phyloP scores from a whole-genome alignment of 2,329 filamentous ascomycete genomes.

The Grosmannia clavigera region DNA sequence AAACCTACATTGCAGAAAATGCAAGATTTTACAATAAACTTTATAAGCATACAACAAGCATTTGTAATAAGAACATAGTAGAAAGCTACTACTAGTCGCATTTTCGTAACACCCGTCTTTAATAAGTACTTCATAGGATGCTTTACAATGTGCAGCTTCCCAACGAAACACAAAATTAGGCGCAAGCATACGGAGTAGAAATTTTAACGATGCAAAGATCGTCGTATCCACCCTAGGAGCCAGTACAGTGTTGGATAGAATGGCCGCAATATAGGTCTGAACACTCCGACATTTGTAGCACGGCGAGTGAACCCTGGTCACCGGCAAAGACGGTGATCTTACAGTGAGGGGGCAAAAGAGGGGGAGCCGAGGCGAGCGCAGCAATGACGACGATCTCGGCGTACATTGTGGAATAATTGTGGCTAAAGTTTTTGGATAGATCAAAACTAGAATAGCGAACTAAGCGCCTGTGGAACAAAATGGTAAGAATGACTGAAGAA shows the following conservation, averaged over 20 bases:
- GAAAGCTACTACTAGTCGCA: too few species aligned
- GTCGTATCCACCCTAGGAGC: slow-evolving; percentile 43
- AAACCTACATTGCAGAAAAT: too few species aligned
- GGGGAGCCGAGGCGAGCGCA: slow-evolving; percentile 38
- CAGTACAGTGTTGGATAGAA: slow-evolving; percentile 45
- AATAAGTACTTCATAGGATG: too few species aligned
- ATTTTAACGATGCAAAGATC: slow-evolving; percentile 53
- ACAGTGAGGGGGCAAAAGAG: slow-evolving; percentile 48
- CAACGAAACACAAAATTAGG: too few species aligned
- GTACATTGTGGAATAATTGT: slow-evolving; percentile 15
- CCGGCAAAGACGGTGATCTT: slow-evolving; percentile 47
- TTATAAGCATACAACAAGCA: too few species aligned
- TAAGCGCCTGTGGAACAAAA: not conserved
- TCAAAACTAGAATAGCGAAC: not conserved
- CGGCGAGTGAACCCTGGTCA: slow-evolving; percentile 29
- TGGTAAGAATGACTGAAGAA: not conserved
- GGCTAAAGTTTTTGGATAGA: not conserved
- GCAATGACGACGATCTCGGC: slow-evolving; percentile 27
- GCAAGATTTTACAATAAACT: too few species aligned
- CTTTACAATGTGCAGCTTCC: too few species aligned
- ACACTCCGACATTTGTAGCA: not conserved
- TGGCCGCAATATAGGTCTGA: slow-evolving; percentile 38
- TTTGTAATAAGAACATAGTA: too few species aligned
- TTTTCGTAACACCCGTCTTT: too few species aligned
- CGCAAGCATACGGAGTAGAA: too few species aligned